Conservation (phyloP, 805 yeast genomes). For the Candida xyloterini region DNA sequence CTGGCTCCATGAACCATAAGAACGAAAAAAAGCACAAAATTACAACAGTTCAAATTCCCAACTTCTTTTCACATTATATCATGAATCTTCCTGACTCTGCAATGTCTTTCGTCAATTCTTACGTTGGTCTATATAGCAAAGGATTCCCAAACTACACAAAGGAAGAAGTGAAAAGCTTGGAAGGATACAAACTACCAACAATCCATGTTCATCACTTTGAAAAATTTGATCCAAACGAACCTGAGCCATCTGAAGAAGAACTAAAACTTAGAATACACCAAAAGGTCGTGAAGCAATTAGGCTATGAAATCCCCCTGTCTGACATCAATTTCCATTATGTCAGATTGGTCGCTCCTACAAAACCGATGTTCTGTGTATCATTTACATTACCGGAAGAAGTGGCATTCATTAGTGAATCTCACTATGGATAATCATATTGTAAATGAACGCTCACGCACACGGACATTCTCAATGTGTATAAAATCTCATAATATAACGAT, state of each 20-base stretch:
- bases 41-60: slow-evolving; percentile 44
- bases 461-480: slow-evolving; percentile 10
- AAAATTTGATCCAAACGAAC: slow-evolving; percentile 67
- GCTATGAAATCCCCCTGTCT: slow-evolving; percentile 46
- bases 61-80: slow-evolving; percentile 65
- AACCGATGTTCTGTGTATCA: slow-evolving; percentile 90
- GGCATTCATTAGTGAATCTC: slow-evolving; percentile 40
- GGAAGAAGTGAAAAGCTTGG: slow-evolving; percentile 34
- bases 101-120: slow-evolving; percentile 73
- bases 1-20: slow-evolving; percentile 25
- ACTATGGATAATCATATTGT: not conserved
- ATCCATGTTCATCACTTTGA: slow-evolving; percentile 92
- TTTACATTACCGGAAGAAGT: slow-evolving; percentile 69
- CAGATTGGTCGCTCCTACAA: slow-evolving; percentile 93
- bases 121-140: slow-evolving; percentile 62
- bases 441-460: slow-evolving; percentile 3
- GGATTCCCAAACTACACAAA: slow-evolving; percentile 37
- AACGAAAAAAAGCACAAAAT: slow-evolving; percentile 26
- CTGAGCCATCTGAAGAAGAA: slow-evolving; percentile 68
- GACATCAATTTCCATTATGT: slow-evolving; percentile 72
- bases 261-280: slow-evolving; percentile 61
- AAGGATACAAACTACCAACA: slow-evolving; percentile 60
- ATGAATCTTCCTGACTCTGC: slow-evolving; percentile 98
- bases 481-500: slow-evolving; percentile 8
- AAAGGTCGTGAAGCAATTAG: slow-evolving; percentile 47